Conservation (phyloP, 2,329 filamentous ascomycete species). For the Aspergillus pseudotamarii region DNA sequence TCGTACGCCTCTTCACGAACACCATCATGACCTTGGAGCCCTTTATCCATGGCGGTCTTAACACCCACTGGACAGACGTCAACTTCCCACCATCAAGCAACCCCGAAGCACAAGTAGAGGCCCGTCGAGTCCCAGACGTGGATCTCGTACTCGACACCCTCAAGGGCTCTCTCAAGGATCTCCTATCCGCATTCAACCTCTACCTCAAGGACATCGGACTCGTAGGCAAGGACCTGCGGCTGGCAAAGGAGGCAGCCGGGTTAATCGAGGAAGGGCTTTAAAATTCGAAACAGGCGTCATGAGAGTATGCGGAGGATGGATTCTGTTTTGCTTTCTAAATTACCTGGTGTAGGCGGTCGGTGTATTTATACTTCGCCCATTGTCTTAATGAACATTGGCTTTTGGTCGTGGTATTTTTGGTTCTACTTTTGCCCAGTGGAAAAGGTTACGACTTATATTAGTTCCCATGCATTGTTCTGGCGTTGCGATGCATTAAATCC, state of each 20-base stretch:
- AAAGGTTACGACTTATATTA: constrained; percentile 13
- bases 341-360: neutral
- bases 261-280: constrained; percentile 24
- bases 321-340: constrained; percentile 19
- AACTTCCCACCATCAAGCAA: constrained; percentile 50
- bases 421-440: neutral
- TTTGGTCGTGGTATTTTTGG: neutral
- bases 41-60: constrained; percentile 57
- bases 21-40: constrained; percentile 70
- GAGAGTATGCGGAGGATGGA: constrained; percentile 5
- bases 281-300: neutral
- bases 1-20: constrained; percentile 72
- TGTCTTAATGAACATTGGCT: neutral
- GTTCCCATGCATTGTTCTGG: neutral
- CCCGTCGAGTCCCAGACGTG: constrained; percentile 62
- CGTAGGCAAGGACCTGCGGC: constrained; percentile 68
- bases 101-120: constrained; percentile 33
- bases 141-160: constrained; percentile 68
- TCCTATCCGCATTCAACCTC: constrained; percentile 72
- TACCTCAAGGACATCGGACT: constrained; percentile 74
- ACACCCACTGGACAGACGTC: constrained; percentile 79
- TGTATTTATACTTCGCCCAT: neutral
- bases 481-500: constrained; percentile 1
- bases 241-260: constrained; percentile 67
- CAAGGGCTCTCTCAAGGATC: constrained; percentile 64